phyloP scores from a whole-genome alignment of 768 basidiomycete species.

The Fomitopsis pulvina region DNA sequence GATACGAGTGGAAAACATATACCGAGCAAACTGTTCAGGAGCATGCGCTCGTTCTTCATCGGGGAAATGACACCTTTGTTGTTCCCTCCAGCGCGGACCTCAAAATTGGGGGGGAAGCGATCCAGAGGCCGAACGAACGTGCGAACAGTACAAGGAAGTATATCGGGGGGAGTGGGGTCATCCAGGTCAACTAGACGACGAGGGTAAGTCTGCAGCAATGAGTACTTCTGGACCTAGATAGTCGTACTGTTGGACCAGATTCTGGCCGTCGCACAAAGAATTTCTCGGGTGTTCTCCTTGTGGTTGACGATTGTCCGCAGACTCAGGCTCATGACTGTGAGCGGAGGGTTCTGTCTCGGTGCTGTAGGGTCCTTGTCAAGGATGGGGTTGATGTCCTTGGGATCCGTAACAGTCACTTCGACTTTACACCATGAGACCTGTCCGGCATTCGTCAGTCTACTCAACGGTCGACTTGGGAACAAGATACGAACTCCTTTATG shows the following conservation, averaged over 20 bases:
- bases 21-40: conserved; percentile 81
- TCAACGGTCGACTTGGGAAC: not conserved
- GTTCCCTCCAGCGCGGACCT: conserved; percentile 55
- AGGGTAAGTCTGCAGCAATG: not conserved
- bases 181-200: conserved; percentile 68
- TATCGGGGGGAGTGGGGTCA: conserved; percentile 86
- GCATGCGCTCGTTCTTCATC: conserved; percentile 75
- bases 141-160: conserved; percentile 73
- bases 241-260: conserved; percentile 70
- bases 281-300: conserved; percentile 87
- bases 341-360: conserved; percentile 76
- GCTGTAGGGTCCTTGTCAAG: conserved; percentile 61
- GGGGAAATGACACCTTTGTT: conserved; percentile 66
- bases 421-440: conserved; percentile 98
- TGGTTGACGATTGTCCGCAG: conserved; percentile 91
- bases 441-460: not conserved
- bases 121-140: conserved; percentile 90
- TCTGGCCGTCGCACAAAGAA: conserved; percentile 79
- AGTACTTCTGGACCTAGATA: not conserved
- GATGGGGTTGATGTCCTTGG: conserved; percentile 85
- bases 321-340: conserved; percentile 87
- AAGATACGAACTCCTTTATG: conserved; percentile 56
- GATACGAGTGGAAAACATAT: conserved; percentile 12
- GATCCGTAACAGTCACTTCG: conserved; percentile 76
- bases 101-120: conserved; percentile 80